A percentile compares a stretch with the other conserved stretches of the same genome.
Evolutionary conservation across 208 protist species (phyloP).

Genomic region (Trypanosoma melophagium): DNA sequence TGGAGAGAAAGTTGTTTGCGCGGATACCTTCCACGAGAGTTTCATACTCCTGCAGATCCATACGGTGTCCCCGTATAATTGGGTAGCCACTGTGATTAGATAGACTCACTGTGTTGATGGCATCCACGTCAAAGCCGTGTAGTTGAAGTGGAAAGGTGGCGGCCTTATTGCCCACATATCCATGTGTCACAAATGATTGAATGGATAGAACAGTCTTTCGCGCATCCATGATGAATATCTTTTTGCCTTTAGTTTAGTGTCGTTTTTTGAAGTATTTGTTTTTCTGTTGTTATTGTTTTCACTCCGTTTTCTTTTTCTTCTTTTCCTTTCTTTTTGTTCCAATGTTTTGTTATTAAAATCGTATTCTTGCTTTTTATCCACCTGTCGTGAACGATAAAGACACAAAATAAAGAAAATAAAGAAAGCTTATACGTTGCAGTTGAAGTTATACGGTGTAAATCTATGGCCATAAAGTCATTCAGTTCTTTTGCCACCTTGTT

Average conservation of each 20-base stretch:
- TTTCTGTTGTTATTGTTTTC: background rate
- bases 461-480: too few relatives aligned
- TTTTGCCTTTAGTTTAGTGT: too few relatives aligned
- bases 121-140: slow-evolving; percentile 94
- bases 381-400: too few relatives aligned
- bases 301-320: too few relatives aligned
- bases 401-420: too few relatives aligned
- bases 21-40: slow-evolving; percentile 84
- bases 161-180: slow-evolving; percentile 96
- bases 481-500: too few relatives aligned
- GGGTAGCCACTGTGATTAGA: slow-evolving; percentile 95
- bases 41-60: slow-evolving; percentile 76
- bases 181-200: slow-evolving; percentile 95
- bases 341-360: too few relatives aligned
- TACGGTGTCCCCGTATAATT: slow-evolving; percentile 85
- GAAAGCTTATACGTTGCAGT: too few relatives aligned
- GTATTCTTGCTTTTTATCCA: too few relatives aligned
- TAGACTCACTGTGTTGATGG: slow-evolving; percentile 94
- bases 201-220: slow-evolving; percentile 90
- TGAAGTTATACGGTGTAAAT: too few relatives aligned
- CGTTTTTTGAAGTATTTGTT: slow-evolving; percentile 11
- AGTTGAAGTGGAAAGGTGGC: slow-evolving; percentile 94
- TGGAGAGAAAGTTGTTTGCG: slow-evolving; percentile 75
- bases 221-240: background rate
- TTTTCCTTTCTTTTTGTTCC: too few relatives aligned